Base-by-base conservation (phyloP, 345 rosid species). In the Hevea brasiliensis region DNA sequence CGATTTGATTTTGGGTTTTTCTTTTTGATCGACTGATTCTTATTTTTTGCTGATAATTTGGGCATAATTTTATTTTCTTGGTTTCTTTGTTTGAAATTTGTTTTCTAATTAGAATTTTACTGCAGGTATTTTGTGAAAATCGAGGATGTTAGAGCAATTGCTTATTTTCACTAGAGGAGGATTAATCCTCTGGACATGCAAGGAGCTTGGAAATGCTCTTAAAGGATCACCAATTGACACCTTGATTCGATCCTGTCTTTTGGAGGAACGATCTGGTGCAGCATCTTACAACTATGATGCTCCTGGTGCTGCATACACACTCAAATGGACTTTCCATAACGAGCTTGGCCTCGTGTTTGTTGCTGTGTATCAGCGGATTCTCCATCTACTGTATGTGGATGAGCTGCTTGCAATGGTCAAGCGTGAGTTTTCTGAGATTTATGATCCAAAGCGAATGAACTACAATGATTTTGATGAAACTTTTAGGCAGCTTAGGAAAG, bases 111-210 rank as follows among this genome's bases (percentile, higher is more conserved):
- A 24, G 37, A 53, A 7, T 61, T 54, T 32, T 53, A 59, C 66
- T 41, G 64, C 79, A 86, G 92, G 84, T 62, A 63, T 70, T 72
- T 71, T 1, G 58, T 72, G 79, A 76, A 74, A 78, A 63, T 59
- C 64, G 58, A 79, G 69, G 83, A 95, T 95, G 99, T 84, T 95
- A 79, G 99, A 95, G 77, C 99, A 95, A 82, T 84, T 95, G 63
- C 74, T 95, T 61, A 95, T 95, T 62, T 95, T 95, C 75, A 95
- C 99, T 0, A 80, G 96, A 72, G 98, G 99, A 77, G 99, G 99
- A n/a, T 81, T 95, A 81, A 92, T 93, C 89, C 93, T 95, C 27
- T 95, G 97, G 99, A 93, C 98, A 32, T 95, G 94, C 71, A 95
- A 90, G 72, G 98, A 92, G 89, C 87, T 95, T 24, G 97, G 97